These are phyloP conservation scores for Paecilomyces niveus DNA, from an alignment of 2,329 filamentous ascomycete genomes.

Conservation along the genomic window DNA sequence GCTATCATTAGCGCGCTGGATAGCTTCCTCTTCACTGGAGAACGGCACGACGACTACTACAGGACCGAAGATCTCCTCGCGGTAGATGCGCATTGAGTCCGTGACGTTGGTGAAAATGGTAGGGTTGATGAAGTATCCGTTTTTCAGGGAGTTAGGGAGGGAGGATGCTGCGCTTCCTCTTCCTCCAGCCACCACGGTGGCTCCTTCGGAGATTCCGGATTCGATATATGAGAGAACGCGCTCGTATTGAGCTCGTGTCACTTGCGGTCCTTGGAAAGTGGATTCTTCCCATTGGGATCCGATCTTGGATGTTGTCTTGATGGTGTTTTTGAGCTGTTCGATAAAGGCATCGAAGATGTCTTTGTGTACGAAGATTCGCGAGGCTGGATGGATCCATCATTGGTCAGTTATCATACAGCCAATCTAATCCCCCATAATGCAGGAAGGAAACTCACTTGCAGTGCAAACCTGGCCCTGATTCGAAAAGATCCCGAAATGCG, in stretches of 20 bases:
- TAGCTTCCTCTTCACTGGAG: neutral
- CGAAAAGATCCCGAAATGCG: slow-evolving; percentile 12
- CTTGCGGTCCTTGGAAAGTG: slow-evolving; percentile 11
- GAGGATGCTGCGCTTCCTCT: neutral
- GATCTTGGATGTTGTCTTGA: slow-evolving; percentile 2
- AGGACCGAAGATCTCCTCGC: slow-evolving; percentile 68
- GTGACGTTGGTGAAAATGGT: neutral
- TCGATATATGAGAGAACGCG: slow-evolving; percentile 8
- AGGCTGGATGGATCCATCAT: neutral
- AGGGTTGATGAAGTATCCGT: neutral
- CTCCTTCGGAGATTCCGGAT: neutral
- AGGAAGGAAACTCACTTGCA: neutral
- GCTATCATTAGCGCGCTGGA: neutral
- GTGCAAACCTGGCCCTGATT: neutral
- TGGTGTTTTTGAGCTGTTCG: slow-evolving; percentile 6
- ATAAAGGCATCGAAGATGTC: slow-evolving; percentile 11
- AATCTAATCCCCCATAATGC: neutral
- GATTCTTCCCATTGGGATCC: neutral
- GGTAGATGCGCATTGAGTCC: slow-evolving; percentile 54
- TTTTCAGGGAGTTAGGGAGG: neutral
- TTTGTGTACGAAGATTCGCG: slow-evolving; percentile 14
- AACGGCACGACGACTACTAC: neutral
- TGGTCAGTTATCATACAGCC: neutral
- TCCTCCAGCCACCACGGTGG: neutral
- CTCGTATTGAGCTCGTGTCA: slow-evolving; percentile 10